These are phyloP conservation scores for Avena sativa DNA, from an alignment of 176 grass and related monocot species.

Conservation along the genomic window DNA sequence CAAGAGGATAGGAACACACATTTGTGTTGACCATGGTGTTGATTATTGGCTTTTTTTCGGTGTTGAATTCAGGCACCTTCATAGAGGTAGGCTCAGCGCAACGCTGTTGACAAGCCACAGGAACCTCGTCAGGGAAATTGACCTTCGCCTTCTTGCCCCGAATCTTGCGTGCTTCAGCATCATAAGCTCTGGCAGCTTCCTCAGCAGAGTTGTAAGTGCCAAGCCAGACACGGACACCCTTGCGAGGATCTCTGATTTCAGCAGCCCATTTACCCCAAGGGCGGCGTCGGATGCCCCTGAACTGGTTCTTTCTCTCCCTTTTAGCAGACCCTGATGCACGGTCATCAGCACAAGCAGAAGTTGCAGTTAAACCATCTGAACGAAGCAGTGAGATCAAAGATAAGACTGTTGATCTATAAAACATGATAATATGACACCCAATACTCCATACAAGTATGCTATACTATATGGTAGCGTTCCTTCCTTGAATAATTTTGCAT, in stretches of 20 bases:
- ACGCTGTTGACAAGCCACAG: conserved; percentile 37
- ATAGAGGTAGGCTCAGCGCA: conserved; percentile 16
- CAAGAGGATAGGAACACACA: conserved; percentile 36
- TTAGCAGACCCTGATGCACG: conserved; percentile 43
- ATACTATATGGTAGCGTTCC: background rate
- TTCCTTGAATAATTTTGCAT: conserved; percentile 20
- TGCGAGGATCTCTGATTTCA: conserved; percentile 95
- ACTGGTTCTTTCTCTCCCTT: conserved; percentile 87
- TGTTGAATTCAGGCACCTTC: conserved; percentile 20
- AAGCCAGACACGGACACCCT: conserved; percentile 94
- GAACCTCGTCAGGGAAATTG: conserved; percentile 77
- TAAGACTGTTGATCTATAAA: background rate
- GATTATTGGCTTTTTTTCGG: conserved; percentile 39
- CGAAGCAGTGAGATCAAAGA: conserved; percentile 14
- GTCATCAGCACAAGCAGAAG: conserved; percentile 33
- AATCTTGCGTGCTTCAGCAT: conserved; percentile 83
- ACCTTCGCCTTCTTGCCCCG: conserved; percentile 97
- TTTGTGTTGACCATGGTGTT: conserved; percentile 37
- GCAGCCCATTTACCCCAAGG: conserved; percentile 99
- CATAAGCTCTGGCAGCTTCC: conserved; percentile 96
- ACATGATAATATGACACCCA: conserved; percentile 19
- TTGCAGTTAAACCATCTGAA: conserved; percentile 48
- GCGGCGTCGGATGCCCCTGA: conserved; percentile 87
- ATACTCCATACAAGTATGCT: background rate
- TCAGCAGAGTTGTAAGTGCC: conserved; percentile 92